Conservation (phyloP, 2,329 filamentous ascomycete species). For the Teratosphaeria viscida region DNA sequence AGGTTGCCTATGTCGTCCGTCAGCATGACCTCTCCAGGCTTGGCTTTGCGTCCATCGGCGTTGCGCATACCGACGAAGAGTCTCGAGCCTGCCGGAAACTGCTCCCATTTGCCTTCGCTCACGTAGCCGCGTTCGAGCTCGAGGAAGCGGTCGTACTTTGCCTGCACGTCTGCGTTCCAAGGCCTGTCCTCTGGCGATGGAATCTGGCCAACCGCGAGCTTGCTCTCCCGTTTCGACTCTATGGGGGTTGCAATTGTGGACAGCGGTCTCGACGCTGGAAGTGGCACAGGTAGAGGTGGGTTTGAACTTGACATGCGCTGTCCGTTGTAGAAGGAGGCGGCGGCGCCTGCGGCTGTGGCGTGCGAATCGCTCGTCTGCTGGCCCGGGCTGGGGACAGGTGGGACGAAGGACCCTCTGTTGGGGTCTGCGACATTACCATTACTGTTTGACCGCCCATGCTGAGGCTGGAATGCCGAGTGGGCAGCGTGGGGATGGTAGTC, state of each 20-base stretch:
- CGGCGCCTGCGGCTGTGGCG: constrained; percentile 1
- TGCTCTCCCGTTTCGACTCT: constrained; percentile 20
- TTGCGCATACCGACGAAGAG: constrained; percentile 63
- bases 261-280: constrained; percentile 1
- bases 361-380: neutral
- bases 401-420: constrained; percentile 4
- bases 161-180: constrained; percentile 50
- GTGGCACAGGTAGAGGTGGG: constrained; percentile 2
- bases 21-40: neutral
- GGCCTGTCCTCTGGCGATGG: constrained; percentile 37
- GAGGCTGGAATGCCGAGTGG: constrained; percentile 26
- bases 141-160: constrained; percentile 62
- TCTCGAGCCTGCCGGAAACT: constrained; percentile 65
- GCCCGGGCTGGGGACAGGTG: constrained; percentile 8
- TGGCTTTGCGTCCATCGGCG: constrained; percentile 3
- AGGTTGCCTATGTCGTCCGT: constrained; percentile 58
- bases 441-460: constrained; percentile 11
- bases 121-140: constrained; percentile 65
- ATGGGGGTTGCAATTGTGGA: constrained; percentile 6
- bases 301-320: neutral
- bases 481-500: constrained; percentile 40
- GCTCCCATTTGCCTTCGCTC: constrained; percentile 69
- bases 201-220: constrained; percentile 18
- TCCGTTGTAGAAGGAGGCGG: neutral
- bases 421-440: constrained; percentile 17